These are phyloP conservation scores for Lophiostoma macrostomum DNA, from an alignment of 495 filamentous ascomycete genomes.

Conservation along the genomic window DNA sequence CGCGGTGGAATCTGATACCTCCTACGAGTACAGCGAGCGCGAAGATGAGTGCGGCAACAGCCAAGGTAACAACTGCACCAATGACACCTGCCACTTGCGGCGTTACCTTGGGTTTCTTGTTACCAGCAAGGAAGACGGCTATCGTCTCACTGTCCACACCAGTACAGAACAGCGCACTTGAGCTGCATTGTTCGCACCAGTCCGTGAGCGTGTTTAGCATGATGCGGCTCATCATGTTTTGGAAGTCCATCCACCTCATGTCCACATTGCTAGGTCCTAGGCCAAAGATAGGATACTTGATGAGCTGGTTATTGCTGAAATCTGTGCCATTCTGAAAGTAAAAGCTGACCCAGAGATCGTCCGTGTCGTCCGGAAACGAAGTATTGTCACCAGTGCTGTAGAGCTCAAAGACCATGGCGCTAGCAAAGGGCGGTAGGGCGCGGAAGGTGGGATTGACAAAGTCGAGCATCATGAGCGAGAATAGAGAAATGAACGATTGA, in stretches of 20 bases:
- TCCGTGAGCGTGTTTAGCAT: constrained; percentile 53
- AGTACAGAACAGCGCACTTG: constrained; percentile 58
- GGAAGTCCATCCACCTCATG: constrained; percentile 65
- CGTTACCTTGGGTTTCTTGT: constrained; percentile 11
- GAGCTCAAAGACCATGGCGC: constrained; percentile 73
- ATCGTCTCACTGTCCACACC: constrained; percentile 29
- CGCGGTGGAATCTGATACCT: constrained; percentile 40
- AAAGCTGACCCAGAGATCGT: constrained; percentile 72
- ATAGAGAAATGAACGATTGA: constrained; percentile 68
- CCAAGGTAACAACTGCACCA: constrained; percentile 39
- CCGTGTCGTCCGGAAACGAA: constrained; percentile 48
- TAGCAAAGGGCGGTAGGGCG: constrained; percentile 64
- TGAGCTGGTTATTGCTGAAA: constrained; percentile 48
- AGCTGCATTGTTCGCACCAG: constrained; percentile 69
- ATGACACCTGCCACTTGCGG: constrained; percentile 39
- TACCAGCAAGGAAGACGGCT: background rate
- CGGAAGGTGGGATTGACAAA: constrained; percentile 58
- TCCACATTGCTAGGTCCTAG: constrained; percentile 47
- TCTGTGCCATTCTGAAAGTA: constrained; percentile 65
- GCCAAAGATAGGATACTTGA: constrained; percentile 65
- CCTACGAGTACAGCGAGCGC: constrained; percentile 39
- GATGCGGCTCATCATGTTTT: constrained; percentile 55
- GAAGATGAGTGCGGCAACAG: constrained; percentile 30
- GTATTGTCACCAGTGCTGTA: constrained; percentile 47
- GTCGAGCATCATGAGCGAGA: constrained; percentile 61